These are phyloP conservation scores for Prinsepia uniflora DNA, from an alignment of 306 rosid genomes.

Conservation along the genomic window DNA sequence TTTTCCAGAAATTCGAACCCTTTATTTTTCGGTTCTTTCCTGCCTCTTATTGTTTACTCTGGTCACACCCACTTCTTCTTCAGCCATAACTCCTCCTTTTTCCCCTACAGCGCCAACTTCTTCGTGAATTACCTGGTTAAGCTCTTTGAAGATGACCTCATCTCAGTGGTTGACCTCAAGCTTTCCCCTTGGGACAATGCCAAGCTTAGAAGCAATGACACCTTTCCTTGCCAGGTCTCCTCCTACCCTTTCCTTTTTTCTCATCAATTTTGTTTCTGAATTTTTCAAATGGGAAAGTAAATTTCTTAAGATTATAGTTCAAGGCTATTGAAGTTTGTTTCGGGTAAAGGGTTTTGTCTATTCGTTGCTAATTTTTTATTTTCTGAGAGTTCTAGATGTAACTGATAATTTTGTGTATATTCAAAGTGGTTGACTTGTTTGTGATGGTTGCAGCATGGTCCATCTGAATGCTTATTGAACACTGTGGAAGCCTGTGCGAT, in stretches of 20 bases:
- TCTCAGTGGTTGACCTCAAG: constrained; percentile 61
- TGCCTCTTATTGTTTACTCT: constrained; percentile 27
- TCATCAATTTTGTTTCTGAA: background rate
- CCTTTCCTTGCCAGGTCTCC: constrained; percentile 72
- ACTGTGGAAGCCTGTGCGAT: constrained; percentile 89
- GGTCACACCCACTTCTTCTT: constrained; percentile 30
- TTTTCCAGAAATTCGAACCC: constrained; percentile 5
- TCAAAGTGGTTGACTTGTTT: constrained; percentile 4
- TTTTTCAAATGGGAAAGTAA: background rate
- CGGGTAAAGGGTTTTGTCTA: background rate
- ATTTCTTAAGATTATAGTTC: background rate
- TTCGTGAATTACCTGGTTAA: constrained; percentile 51
- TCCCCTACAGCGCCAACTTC: constrained; percentile 73
- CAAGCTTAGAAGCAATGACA: constrained; percentile 43
- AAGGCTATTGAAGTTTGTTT: background rate
- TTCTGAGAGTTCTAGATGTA: background rate
- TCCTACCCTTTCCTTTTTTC: background rate
- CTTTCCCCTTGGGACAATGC: constrained; percentile 94
- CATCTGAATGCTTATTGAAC: constrained; percentile 69
- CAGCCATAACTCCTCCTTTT: constrained; percentile 29
- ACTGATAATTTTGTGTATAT: background rate
- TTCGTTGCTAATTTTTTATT: background rate
- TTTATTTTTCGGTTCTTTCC: constrained; percentile 14
- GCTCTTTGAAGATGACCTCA: constrained; percentile 56
- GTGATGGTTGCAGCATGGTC: constrained; percentile 70